These are phyloP conservation scores for Pleurotus tuber-regium DNA, from an alignment of 768 basidiomycete genomes.

Conservation along the genomic window DNA sequence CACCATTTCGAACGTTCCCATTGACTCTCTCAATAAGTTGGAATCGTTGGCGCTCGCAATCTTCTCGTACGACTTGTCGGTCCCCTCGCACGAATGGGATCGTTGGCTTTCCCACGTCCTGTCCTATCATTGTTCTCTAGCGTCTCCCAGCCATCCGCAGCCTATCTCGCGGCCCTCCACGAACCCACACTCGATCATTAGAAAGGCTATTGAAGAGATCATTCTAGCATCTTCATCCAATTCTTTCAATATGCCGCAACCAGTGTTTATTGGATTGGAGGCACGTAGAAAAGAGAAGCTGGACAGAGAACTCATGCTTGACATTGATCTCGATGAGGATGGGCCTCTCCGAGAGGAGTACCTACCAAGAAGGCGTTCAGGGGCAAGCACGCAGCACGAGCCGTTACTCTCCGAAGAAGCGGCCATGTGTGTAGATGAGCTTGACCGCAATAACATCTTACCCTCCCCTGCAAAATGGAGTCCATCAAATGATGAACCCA, in stretches of 20 bases:
- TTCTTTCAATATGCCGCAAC: constrained; percentile 42
- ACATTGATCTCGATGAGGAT: constrained; percentile 82
- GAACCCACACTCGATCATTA: constrained; percentile 67
- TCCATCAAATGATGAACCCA: constrained; percentile 75
- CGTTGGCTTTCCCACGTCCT: constrained; percentile 68
- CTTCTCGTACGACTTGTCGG: constrained; percentile 67
- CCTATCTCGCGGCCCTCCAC: constrained; percentile 77
- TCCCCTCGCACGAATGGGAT: constrained; percentile 63
- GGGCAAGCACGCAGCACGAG: constrained; percentile 21
- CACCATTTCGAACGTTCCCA: constrained; percentile 73
- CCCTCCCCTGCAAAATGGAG: constrained; percentile 84
- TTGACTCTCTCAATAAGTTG: constrained; percentile 65
- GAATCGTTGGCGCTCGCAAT: constrained; percentile 72
- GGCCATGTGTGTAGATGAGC: constrained; percentile 10
- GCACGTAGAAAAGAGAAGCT: constrained; percentile 54
- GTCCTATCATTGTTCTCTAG: constrained; percentile 62
- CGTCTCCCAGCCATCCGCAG: constrained; percentile 59
- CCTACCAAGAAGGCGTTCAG: constrained; percentile 65
- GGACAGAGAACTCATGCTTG: constrained; percentile 54
- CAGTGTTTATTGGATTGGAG: constrained; percentile 72
- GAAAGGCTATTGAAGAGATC: constrained; percentile 68
- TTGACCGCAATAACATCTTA: constrained; percentile 30
- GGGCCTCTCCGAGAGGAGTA: constrained; percentile 83
- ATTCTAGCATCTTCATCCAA: constrained; percentile 39
- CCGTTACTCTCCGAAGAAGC: constrained; percentile 17